These are phyloP conservation scores for Diaporthe amygdali DNA, from an alignment of 2,329 filamentous ascomycete genomes.

Conservation along the genomic window DNA sequence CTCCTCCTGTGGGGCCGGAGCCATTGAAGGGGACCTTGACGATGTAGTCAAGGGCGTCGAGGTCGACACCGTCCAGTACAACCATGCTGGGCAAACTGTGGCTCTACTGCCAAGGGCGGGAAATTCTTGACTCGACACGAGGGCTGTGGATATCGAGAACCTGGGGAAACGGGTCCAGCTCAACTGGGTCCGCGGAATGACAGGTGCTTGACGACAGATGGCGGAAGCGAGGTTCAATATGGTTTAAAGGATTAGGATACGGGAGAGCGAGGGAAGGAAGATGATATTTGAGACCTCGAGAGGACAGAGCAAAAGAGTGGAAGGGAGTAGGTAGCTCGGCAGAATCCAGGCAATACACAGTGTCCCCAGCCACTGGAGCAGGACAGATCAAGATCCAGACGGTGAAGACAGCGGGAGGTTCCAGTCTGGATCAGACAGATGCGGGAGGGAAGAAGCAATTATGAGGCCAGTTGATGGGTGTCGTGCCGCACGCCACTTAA, in stretches of 20 bases:
- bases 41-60: constrained; percentile 50
- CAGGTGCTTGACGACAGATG: neutral
- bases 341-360: neutral
- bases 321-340: neutral
- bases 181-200: neutral
- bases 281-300: neutral
- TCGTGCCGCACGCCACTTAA: constrained; percentile 10
- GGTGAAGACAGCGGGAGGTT: neutral
- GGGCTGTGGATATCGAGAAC: neutral
- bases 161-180: constrained; percentile 5
- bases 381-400: neutral
- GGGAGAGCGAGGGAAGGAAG: neutral
- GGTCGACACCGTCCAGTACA: constrained; percentile 44
- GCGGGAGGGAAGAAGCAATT: constrained; percentile 10
- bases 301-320: neutral
- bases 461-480: constrained; percentile 13
- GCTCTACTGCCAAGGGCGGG: neutral
- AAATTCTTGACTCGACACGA: neutral
- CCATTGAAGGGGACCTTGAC: constrained; percentile 66
- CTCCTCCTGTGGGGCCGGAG: constrained; percentile 67
- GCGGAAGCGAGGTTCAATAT: neutral
- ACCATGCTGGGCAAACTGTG: constrained; percentile 34
- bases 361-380: constrained; percentile 2
- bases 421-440: neutral
- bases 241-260: neutral